Conservation (phyloP, 2,329 filamentous ascomycete genomes). For the Claviceps paspali region DNA sequence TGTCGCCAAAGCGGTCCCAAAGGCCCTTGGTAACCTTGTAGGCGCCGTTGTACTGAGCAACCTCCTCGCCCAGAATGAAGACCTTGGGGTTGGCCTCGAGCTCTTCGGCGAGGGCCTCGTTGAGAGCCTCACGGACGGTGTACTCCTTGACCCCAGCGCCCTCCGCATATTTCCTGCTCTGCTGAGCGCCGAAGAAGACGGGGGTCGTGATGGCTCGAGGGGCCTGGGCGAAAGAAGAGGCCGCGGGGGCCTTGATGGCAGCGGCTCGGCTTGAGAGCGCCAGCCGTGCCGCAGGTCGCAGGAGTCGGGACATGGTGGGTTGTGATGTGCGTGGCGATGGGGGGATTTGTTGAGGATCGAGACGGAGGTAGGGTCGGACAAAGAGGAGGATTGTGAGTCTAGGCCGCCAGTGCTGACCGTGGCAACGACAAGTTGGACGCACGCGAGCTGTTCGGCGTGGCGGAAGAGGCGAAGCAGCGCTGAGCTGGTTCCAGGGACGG, state of each 20-base stretch:
- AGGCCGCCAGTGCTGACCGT: conserved; percentile 8
- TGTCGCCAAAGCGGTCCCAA: conserved; percentile 90
- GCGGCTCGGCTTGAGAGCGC: conserved; percentile 27
- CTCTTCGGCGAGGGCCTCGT: conserved; percentile 96
- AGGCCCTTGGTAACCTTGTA: conserved; percentile 99
- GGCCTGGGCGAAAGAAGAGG: conserved; percentile 19
- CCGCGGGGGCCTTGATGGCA: conserved; percentile 18
- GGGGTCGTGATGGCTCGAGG: conserved; percentile 20
- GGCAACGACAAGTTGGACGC: neutral
- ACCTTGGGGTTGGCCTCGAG: conserved; percentile 89
- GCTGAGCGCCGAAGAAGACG: conserved; percentile 24
- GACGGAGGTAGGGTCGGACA: neutral
- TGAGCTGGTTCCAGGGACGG: neutral
- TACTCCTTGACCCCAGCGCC: conserved; percentile 65
- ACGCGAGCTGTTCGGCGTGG: neutral
- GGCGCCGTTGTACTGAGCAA: conserved; percentile 98
- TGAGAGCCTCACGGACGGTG: conserved; percentile 92
- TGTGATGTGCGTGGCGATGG: conserved; percentile 3
- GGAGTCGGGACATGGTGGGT: conserved; percentile 32
- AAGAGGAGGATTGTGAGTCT: conserved; percentile 5
- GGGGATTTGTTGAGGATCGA: conserved; percentile 6
- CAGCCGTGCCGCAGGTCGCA: conserved; percentile 34
- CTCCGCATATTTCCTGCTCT: conserved; percentile 41
- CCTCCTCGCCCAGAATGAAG: conserved; percentile 92
- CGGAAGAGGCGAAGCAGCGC: neutral